Conservation (phyloP, 805 yeast genomes). For the Spathaspora arborariae region DNA sequence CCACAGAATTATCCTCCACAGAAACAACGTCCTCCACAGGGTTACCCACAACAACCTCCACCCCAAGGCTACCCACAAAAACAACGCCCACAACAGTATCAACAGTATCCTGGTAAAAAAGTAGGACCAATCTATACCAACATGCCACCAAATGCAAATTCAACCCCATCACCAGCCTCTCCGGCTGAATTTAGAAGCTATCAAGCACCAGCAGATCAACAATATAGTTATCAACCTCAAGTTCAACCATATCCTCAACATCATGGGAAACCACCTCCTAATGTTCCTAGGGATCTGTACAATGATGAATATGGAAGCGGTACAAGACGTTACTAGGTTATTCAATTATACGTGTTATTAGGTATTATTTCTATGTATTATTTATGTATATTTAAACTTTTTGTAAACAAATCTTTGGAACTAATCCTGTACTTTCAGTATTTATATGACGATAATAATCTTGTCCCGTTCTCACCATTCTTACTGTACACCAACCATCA, state of each 20-base stretch:
- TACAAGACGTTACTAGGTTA: slow-evolving; percentile 1
- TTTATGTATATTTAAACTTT: slow-evolving; percentile 6
- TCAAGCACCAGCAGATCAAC: slow-evolving; percentile 5
- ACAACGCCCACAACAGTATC: not conserved
- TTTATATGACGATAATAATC: slow-evolving; percentile 4
- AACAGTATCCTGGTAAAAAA: not conserved
- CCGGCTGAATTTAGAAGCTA: slow-evolving; percentile 9
- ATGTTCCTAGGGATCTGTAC: not conserved
- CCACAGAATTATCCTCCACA: no score
- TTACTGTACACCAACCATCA: slow-evolving; percentile 40
- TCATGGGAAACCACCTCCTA: not conserved
- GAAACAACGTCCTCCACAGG: no score
- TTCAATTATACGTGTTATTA: not conserved
- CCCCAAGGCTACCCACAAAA: no score
- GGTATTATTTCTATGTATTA: slow-evolving; percentile 1
- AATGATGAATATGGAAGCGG: not conserved
- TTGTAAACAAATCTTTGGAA: slow-evolving; percentile 28
- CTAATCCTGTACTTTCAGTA: slow-evolving; percentile 23
- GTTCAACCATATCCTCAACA: slow-evolving; percentile 3
- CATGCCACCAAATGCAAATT: not conserved
- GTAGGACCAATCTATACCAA: not conserved
- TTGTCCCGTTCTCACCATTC: slow-evolving; percentile 8
- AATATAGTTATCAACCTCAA: slow-evolving; percentile 10
- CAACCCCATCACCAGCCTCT: not conserved
- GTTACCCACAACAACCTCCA: no score